Base-by-base conservation (phyloP, 805 yeast genomes). In the Suhomyces sp. region DNA sequence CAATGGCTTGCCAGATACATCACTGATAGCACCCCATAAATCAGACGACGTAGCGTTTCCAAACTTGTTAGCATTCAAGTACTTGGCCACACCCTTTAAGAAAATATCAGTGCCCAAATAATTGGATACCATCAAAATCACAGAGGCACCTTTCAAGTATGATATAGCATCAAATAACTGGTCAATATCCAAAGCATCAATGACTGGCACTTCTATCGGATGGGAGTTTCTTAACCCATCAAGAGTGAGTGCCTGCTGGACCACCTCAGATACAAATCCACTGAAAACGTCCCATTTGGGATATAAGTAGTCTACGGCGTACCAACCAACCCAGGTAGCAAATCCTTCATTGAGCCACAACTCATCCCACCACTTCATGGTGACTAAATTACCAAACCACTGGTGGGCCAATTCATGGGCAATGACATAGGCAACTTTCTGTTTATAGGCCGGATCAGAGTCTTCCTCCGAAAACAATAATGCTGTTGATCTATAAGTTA, bases 331-430 rank as follows among this genome's bases (percentile, higher is more conserved):
- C 85, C 89, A 89, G 24, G 96, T 89, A 15, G 96, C 96, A 71
- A 89, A 89, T 12, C 96, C 94, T 71, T 89, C 96, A 64, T 89
- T 89, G 55, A 89, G 80, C 96, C 96, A 89, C 58, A 89, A 76
- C 61, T 87, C 94, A 60, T 89, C 89, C 96, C 96, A 89, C 94
- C 96, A 89, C 61, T 86, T 84, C 96, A 89, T 89, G 45, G 96
- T 89, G 54, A 88, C 93, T 60, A 86, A 78, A 68, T 89, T 86
- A 51, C 96, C 96, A 62, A 89, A 89, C 96, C 96, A 89, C 65
- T 89, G 94, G 69, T 89, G 96, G 9, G 96, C 96, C 52, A 89
- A 75, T 69, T 89, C 96, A 70, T 89, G 96, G 53, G 86, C 85
- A 25, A 89, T 87, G 31, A 89, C 96, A 62, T 87, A 87, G 5